Percentiles rank a stretch among this genome's conserved stretches.
These are phyloP conservation scores for Phaeosphaeria sp. DNA, from an alignment of 2,329 filamentous ascomycete genomes.

Conservation along the genomic window DNA sequence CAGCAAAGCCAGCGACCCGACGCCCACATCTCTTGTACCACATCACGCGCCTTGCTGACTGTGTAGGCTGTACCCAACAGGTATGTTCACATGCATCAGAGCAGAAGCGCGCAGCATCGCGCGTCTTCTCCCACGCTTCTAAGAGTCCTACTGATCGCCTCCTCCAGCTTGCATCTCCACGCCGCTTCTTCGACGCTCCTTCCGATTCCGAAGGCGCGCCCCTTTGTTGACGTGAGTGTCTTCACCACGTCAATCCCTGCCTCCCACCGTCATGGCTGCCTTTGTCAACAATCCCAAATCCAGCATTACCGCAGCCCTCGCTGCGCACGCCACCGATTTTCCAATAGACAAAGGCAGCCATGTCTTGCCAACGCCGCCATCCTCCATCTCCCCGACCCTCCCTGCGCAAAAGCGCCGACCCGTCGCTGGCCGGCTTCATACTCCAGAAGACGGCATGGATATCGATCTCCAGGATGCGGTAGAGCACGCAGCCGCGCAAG, in stretches of 20 bases:
- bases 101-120: background rate
- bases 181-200: conserved; percentile 12
- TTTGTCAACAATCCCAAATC: conserved; percentile 45
- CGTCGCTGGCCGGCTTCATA: conserved; percentile 54
- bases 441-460: conserved; percentile 70
- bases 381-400: conserved; percentile 90
- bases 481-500: conserved; percentile 57
- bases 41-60: conserved; percentile 1
- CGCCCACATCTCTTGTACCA: background rate
- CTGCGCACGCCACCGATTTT: conserved; percentile 37
- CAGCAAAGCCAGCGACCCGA: background rate
- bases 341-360: conserved; percentile 41
- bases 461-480: conserved; percentile 79
- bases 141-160: background rate
- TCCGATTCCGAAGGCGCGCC: conserved; percentile 29
- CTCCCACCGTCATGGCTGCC: conserved; percentile 44
- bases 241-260: conserved; percentile 38
- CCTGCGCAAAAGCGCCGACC: conserved; percentile 78
- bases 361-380: conserved; percentile 81
- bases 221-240: conserved; percentile 27
- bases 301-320: conserved; percentile 51
- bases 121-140: background rate
- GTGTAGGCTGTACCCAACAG: conserved; percentile 6
- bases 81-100: conserved; percentile 5
- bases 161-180: conserved; percentile 1